Conservation (phyloP, 352 stramenopile genomes). For the Pythium vanterpoolii region DNA sequence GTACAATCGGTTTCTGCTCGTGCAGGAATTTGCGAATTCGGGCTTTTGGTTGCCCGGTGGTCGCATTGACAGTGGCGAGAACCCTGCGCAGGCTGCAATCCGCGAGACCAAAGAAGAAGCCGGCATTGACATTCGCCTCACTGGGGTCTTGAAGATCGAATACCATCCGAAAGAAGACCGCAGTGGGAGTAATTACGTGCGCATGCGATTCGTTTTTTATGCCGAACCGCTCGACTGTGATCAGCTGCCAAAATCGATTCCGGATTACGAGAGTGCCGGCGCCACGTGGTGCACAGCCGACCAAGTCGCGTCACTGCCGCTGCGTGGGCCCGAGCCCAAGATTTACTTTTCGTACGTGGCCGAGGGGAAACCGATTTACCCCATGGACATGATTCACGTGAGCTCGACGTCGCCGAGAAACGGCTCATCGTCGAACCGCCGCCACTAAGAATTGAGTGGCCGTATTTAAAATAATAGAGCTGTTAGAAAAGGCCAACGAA, state of each 20-base stretch:
- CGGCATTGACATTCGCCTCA: conserved; percentile 76
- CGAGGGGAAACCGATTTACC: conserved; percentile 64
- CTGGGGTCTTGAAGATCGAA: conserved; percentile 77
- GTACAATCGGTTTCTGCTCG: conserved; percentile 78
- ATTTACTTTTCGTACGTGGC: conserved; percentile 77
- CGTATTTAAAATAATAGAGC: background rate
- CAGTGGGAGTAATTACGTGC: conserved; percentile 63
- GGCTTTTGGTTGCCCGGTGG: conserved; percentile 82
- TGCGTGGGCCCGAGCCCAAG: conserved; percentile 70
- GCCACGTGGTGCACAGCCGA: conserved; percentile 76
- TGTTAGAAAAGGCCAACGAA: background rate
- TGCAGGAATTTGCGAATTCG: conserved; percentile 86
- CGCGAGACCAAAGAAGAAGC: conserved; percentile 87
- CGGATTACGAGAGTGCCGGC: conserved; percentile 83
- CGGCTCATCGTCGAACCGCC: conserved; percentile 4
- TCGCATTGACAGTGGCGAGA: conserved; percentile 77
- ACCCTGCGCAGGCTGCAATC: conserved; percentile 67
- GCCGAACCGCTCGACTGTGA: conserved; percentile 73
- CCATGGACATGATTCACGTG: conserved; percentile 71
- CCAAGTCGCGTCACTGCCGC: conserved; percentile 58
- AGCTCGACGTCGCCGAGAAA: conserved; percentile 32
- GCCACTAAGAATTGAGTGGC: no score
- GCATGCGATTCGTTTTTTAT: conserved; percentile 86
- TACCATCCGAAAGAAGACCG: conserved; percentile 84
- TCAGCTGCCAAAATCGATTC: conserved; percentile 81